Conservation (phyloP, 2,329 filamentous ascomycete species). For the Fusarium xyrophilum region DNA sequence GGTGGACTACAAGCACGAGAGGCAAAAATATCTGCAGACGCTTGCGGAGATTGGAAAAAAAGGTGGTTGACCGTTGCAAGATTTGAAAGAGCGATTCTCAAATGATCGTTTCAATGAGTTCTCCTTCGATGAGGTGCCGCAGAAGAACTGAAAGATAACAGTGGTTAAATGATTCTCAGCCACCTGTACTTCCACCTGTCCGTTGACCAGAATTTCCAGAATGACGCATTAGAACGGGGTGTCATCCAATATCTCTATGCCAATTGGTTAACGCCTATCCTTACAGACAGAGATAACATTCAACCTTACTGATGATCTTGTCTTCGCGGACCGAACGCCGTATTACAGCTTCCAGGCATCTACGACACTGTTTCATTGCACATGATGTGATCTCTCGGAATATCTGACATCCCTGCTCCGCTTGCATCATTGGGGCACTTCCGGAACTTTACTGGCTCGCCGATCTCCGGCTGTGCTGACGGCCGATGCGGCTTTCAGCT, state of each 20-base stretch:
- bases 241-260: neutral
- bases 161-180: neutral
- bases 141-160: neutral
- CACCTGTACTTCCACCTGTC: no score
- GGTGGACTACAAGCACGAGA: neutral
- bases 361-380: rapidly evolving
- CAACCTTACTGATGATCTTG: neutral
- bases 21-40: neutral
- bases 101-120: neutral
- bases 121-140: neutral
- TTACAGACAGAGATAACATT: neutral
- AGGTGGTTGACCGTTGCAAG: no score
- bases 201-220: no score
- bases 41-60: neutral
- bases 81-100: neutral
- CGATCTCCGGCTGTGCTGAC: neutral
- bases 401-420: rapidly evolving
- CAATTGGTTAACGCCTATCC: rapidly evolving
- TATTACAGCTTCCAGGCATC: neutral
- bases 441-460: neutral
- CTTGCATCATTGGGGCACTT: neutral
- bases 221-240: no score
- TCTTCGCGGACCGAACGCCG: neutral
- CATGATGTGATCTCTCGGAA: rapidly evolving
- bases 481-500: neutral